These are phyloP conservation scores for Glycine latifolia DNA, from an alignment of 306 rosid species.

Conservation along the genomic window DNA sequence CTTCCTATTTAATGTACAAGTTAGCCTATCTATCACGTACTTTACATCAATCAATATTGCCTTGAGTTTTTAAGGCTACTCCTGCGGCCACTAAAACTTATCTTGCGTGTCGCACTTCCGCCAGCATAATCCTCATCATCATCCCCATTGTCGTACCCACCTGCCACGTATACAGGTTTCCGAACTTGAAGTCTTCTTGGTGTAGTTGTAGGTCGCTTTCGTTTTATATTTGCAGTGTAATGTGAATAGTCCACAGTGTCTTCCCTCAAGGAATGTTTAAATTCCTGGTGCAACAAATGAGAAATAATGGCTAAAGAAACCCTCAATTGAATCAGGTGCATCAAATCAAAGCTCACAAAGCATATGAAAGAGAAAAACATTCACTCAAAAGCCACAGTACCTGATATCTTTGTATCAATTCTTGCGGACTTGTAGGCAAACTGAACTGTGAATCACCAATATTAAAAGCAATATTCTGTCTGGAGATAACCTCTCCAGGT, in stretches of 20 bases:
- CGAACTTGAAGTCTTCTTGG: slow-evolving; percentile 67
- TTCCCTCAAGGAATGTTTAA: slow-evolving; percentile 82
- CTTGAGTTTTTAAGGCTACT: slow-evolving; percentile 69
- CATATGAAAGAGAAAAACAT: neutral
- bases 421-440: slow-evolving; percentile 79
- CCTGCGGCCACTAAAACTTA: slow-evolving; percentile 71
- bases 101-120: slow-evolving; percentile 63
- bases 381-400: slow-evolving; percentile 51
- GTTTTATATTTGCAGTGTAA: slow-evolving; percentile 82
- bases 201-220: slow-evolving; percentile 72
- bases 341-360: neutral
- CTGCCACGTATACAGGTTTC: slow-evolving; percentile 57
- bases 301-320: slow-evolving; percentile 35
- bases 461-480: slow-evolving; percentile 74
- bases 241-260: slow-evolving; percentile 84
- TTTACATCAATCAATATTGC: slow-evolving; percentile 66
- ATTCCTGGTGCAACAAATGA: slow-evolving; percentile 70
- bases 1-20: slow-evolving; percentile 86
- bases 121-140: slow-evolving; percentile 69
- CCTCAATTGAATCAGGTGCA: slow-evolving; percentile 20
- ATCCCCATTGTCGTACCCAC: slow-evolving; percentile 63
- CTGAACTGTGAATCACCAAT: slow-evolving; percentile 67
- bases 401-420: slow-evolving; percentile 85
- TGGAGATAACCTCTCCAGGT: slow-evolving; percentile 84
- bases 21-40: slow-evolving; percentile 84